phyloP scores from a whole-genome alignment of 768 basidiomycete species.

The Termitomyces sp. region DNA sequence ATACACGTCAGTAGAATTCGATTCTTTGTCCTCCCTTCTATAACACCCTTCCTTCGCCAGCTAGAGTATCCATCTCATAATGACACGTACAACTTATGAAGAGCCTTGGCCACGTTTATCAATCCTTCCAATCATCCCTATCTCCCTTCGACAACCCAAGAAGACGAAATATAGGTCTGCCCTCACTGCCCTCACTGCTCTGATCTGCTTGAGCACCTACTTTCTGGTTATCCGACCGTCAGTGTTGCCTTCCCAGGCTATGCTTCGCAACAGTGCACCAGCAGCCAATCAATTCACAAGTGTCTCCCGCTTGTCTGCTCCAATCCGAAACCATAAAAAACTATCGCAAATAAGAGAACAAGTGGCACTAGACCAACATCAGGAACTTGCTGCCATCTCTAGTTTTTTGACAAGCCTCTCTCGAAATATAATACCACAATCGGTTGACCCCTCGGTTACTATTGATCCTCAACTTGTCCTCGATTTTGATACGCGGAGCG shows the following conservation, averaged over 20 bases:
- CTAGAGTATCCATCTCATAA: slow-evolving; percentile 9
- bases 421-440: slow-evolving; percentile 67
- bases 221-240: slow-evolving; percentile 48
- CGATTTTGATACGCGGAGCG: slow-evolving; percentile 74
- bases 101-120: slow-evolving; percentile 12
- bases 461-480: slow-evolving; percentile 80
- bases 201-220: slow-evolving; percentile 49
- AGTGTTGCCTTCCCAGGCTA: slow-evolving; percentile 30
- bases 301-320: slow-evolving; percentile 25
- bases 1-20: neutral
- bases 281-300: slow-evolving; percentile 29
- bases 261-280: slow-evolving; percentile 24
- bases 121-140: slow-evolving; percentile 12
- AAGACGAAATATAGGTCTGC: slow-evolving; percentile 51
- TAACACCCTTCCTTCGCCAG: neutral
- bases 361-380: slow-evolving; percentile 40
- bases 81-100: slow-evolving; percentile 30
- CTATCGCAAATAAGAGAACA: slow-evolving; percentile 25
- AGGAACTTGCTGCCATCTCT: slow-evolving; percentile 73
- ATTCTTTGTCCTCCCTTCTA: neutral
- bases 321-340: slow-evolving; percentile 18
- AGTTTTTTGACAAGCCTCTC: slow-evolving; percentile 71
- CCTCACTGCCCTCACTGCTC: slow-evolving; percentile 46
- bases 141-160: slow-evolving; percentile 30
- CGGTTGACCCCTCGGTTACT: slow-evolving; percentile 55